Conservation (phyloP, 805 yeast genomes). For the Pichia cabralensis region DNA sequence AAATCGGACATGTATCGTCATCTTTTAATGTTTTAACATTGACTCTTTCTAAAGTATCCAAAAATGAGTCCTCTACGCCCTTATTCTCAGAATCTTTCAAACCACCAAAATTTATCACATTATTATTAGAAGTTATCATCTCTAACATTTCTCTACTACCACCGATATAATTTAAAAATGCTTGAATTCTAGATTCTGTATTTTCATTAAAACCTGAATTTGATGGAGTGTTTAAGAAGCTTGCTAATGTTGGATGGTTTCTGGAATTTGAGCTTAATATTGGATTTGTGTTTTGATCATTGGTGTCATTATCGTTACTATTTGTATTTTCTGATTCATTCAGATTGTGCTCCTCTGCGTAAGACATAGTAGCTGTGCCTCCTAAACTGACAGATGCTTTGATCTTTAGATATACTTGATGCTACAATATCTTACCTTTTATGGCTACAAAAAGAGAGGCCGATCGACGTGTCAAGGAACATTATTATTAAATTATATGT, state of each 20-base stretch:
- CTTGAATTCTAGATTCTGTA: neutral
- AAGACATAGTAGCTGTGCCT: too few relatives aligned
- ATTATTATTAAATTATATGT: too few relatives aligned
- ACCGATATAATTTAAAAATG: neutral
- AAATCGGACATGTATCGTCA: conserved; percentile 73
- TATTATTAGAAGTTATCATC: conserved; percentile 6
- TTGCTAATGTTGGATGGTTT: conserved; percentile 11
- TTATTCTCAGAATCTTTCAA: conserved; percentile 3
- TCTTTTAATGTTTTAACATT: conserved; percentile 28
- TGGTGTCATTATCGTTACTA: too few relatives aligned
- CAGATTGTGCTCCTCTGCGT: too few relatives aligned
- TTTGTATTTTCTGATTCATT: too few relatives aligned
- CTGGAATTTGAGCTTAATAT: too few relatives aligned
- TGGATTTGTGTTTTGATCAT: too few relatives aligned
- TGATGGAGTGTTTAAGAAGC: conserved; percentile 7
- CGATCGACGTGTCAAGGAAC: too few relatives aligned
- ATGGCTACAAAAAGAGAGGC: too few relatives aligned
- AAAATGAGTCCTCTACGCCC: conserved; percentile 59
- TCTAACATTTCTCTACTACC: neutral
- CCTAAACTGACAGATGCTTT: too few relatives aligned
- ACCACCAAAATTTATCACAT: conserved; percentile 1
- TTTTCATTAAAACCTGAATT: neutral
- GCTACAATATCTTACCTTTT: too few relatives aligned
- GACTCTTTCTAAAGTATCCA: conserved; percentile 73
- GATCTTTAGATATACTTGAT: too few relatives aligned